phyloP scores from a whole-genome alignment of 169 alveolate species.

The Plasmodium reichenowi region DNA sequence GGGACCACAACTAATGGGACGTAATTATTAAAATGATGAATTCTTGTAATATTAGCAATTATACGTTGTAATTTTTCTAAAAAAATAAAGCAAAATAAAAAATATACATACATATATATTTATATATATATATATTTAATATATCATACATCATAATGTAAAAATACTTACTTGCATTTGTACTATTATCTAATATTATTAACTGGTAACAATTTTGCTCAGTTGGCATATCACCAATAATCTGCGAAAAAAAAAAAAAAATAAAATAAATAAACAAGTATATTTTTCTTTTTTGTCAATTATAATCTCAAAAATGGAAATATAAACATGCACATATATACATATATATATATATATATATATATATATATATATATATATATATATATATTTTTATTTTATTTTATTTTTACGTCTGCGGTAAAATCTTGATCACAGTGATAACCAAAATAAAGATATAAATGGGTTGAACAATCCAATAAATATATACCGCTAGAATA shows the following conservation, averaged over 20 bases:
- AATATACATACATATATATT: background rate
- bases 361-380: background rate
- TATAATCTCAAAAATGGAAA: no score
- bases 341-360: background rate
- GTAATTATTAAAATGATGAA: constrained; percentile 47
- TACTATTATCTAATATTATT: constrained; percentile 25
- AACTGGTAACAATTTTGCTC: constrained; percentile 49
- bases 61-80: constrained; percentile 64
- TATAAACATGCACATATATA: background rate
- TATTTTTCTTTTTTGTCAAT: no score
- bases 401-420: constrained; percentile 7
- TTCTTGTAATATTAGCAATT: constrained; percentile 43
- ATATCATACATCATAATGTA: background rate
- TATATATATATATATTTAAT: background rate
- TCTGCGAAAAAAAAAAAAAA: constrained; percentile 28
- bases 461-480: constrained; percentile 85
- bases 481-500: constrained; percentile 88
- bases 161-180: constrained; percentile 34
- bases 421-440: constrained; percentile 76
- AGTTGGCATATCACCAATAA: constrained; percentile 67
- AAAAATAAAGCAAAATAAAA: background rate
- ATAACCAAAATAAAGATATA: constrained; percentile 86
- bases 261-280: background rate
- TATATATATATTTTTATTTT: background rate
- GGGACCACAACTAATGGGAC: constrained; percentile 69